Conservation (phyloP, 2,329 filamentous ascomycete species). For the Fusarium cicatricum region DNA sequence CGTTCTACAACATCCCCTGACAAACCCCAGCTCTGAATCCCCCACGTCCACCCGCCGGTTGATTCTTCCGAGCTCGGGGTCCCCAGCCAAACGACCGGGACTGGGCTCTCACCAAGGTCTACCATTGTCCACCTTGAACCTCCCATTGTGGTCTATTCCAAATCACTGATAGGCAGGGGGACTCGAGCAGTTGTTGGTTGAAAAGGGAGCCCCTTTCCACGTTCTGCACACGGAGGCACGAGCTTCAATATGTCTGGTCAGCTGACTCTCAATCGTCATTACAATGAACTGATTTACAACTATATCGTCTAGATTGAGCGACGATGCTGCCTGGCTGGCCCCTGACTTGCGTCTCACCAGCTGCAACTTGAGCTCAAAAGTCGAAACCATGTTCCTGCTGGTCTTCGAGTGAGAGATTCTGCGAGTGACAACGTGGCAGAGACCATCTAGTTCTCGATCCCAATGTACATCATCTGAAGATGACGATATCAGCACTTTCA, state of each 20-base stretch:
- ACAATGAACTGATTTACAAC: too few relatives aligned
- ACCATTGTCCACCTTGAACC: background rate
- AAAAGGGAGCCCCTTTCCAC: constrained; percentile 3
- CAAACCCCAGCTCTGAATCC: constrained; percentile 4
- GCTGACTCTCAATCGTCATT: too few relatives aligned
- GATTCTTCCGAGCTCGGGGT: constrained; percentile 4
- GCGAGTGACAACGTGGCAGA: too few relatives aligned
- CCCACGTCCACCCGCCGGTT: constrained; percentile 6
- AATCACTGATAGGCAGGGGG: constrained; percentile 8
- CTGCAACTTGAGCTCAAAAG: background rate
- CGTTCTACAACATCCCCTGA: background rate
- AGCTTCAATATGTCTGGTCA: too few relatives aligned
- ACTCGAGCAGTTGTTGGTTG: background rate
- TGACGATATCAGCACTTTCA: too few relatives aligned
- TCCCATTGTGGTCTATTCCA: constrained; percentile 9
- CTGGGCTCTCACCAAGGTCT: constrained; percentile 11
- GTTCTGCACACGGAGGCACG: too few relatives aligned
- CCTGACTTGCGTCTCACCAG: background rate
- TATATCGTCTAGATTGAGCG: too few relatives aligned
- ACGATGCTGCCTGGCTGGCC: too few relatives aligned
- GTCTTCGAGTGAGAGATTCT: too few relatives aligned
- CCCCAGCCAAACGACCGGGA: constrained; percentile 12
- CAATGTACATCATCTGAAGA: too few relatives aligned
- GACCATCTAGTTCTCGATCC: too few relatives aligned
- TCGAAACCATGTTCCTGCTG: too few relatives aligned